Base-by-base conservation (phyloP, 2,329 filamentous ascomycete genomes). In the Macrophomina tecta region DNA sequence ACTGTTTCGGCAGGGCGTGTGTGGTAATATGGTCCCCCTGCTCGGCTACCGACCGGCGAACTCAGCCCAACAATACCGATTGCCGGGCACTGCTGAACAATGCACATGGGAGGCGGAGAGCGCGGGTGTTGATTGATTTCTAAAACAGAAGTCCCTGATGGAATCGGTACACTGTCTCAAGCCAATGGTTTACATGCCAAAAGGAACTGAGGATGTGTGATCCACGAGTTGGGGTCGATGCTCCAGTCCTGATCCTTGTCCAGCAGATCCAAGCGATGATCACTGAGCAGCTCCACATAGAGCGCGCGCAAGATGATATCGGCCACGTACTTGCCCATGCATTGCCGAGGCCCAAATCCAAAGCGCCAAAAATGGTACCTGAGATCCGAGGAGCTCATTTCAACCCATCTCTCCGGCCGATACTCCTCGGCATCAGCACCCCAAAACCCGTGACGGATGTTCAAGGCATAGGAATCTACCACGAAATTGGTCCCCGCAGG, bases 321-420 rank as follows among this genome's bases (percentile, higher is more conserved):
- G 3, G 76, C 78, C 1, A 81, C 69, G 67, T 79, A 76, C 68
- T 79, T 80, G 0, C 81, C 82, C 70, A 84, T 68, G 66, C 82
- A 84, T 65, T 79, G 75, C 34, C 81, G 70, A 0, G 81, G 72
- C 12, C 81, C 81, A 67, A 83, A 83, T 0, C 81, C 82, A 70
- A 82, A 84, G 3, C 81, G 73, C 81, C 81, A 83, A 53, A 76
- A 79, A 3, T 75, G 69, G 69, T 82, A 83, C 11, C 81, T 69
- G 16, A 70, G 11, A 38, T 64, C 18, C 72, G 23, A 30, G 11
- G 67, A 65, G 28, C 42, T 61, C 68, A 67, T 70, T 66, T 66
- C 53, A 1, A 69, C 23, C 38, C 69, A 72, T 38, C 70, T 65
- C 16, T 64, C 48, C 1, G 81, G 81, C 0, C 77, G 74, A 68